Evolutionary conservation across 192 early-diverging fungal species (phyloP).

Genomic region (Coemansia sp.): DNA sequence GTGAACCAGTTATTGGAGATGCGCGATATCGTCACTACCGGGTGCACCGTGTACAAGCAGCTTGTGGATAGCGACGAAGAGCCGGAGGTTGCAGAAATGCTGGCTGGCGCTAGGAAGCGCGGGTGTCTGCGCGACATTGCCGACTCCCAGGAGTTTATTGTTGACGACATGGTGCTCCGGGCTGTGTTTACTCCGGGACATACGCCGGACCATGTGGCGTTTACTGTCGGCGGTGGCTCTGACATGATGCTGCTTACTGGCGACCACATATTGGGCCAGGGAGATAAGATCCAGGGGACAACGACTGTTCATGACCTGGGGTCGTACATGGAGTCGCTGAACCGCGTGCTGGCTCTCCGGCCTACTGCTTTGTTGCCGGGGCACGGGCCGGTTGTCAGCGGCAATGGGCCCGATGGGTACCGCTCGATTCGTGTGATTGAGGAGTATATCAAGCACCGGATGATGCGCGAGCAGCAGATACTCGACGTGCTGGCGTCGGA

Average conservation of each 20-base stretch:
- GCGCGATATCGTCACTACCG: conserved; percentile 9
- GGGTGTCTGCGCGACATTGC: conserved; percentile 26
- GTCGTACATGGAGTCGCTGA: conserved; percentile 69
- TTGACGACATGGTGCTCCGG: conserved; percentile 60
- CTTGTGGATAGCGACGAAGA: neutral
- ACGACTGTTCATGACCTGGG: conserved; percentile 74
- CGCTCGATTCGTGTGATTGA: conserved; percentile 64
- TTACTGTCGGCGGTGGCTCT: conserved; percentile 61
- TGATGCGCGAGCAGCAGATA: conserved; percentile 75
- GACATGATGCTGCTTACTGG: conserved; percentile 63
- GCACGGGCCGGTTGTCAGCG: conserved; percentile 75
- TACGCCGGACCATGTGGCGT: conserved; percentile 73
- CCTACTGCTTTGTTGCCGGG: conserved; percentile 64
- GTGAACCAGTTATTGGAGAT: conserved; percentile 24
- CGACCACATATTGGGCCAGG: conserved; percentile 79
- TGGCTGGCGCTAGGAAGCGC: neutral
- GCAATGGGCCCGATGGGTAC: neutral
- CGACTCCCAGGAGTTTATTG: conserved; percentile 64
- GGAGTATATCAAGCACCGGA: conserved; percentile 78
- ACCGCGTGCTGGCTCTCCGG: conserved; percentile 39
- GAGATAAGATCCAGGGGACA: conserved; percentile 51
- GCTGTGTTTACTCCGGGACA: conserved; percentile 83
- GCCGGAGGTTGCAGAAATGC: conserved; percentile 3
- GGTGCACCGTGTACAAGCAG: conserved; percentile 36
- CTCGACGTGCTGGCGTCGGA: conserved; percentile 44